Base-by-base conservation (phyloP, 2,329 filamentous ascomycete genomes). In the Exophiala bonariae region DNA sequence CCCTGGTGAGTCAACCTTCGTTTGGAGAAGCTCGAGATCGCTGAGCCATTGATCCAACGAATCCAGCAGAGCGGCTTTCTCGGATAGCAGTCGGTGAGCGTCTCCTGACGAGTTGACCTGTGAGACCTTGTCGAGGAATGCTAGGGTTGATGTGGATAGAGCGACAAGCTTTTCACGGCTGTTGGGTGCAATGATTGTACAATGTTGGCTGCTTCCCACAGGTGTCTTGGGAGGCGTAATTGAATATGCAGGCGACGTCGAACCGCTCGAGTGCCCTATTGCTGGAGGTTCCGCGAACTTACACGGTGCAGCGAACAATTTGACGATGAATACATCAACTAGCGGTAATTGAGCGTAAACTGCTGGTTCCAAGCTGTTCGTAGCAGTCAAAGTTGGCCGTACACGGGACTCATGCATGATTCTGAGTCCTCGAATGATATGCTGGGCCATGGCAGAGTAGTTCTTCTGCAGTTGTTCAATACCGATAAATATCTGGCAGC, bases 401-500 rank as follows among this genome's bases (percentile, higher is more conserved):
- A 65, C 66, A 11, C 63, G 64, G 41, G 68, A 63, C 54, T 74
- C 65, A 50, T 61, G 66, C 65, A 74, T 69, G 54, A 75, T 74
- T n/a, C 58, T 60, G 35, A 75, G 63, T 45, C 72, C 72, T 44
- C 53, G 67, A 54, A 72, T 61, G 17, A 74, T 66, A 44, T 75
- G 72, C 35, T 69, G 67, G 32, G 62, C 66, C 69, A 74, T 71
- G 30, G 69, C 64, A 49, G 60, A 48, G 30, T 66, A 72, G 44
- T 74, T 71, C 4, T 60, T 58, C 22, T 62, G 62, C 42, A 69
- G 65, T 60, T 75, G 70, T 55, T 75, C 72, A 46, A 75, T 73
- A 54, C 72, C 74, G 55, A 75, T 73, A 52, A 75, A 67, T 32
- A 74, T 57, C 52, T 74, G 70, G 55, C 73, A 76, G 61, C 72